Percentiles rank a stretch among this genome's conserved stretches.
These are phyloP conservation scores for Chrysoporthe puriensis DNA, from an alignment of 2,329 filamentous ascomycete species.

Conservation along the genomic window DNA sequence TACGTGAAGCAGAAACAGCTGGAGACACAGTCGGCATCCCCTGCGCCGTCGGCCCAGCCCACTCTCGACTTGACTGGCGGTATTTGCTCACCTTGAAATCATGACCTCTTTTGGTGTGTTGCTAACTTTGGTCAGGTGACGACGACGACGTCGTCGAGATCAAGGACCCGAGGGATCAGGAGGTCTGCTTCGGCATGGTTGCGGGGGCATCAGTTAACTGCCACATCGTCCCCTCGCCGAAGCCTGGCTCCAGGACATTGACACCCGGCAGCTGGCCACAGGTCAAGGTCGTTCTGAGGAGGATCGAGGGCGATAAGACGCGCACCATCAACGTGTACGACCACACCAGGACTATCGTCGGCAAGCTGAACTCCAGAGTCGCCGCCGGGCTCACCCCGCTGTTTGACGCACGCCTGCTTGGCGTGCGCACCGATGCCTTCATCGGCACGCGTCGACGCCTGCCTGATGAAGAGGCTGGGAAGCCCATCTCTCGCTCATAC, in stretches of 20 bases:
- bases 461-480: slow-evolving; percentile 66
- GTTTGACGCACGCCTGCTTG: slow-evolving; percentile 66
- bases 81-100: slow-evolving; percentile 32
- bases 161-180: slow-evolving; percentile 65
- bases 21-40: slow-evolving; percentile 40
- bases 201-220: slow-evolving; percentile 70
- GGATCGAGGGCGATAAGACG: slow-evolving; percentile 57
- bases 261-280: slow-evolving; percentile 69
- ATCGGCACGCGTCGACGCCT: slow-evolving; percentile 69
- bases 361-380: slow-evolving; percentile 70
- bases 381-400: slow-evolving; percentile 71
- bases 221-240: slow-evolving; percentile 69
- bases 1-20: slow-evolving; percentile 66
- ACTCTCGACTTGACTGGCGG: slow-evolving; percentile 63
- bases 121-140: slow-evolving; percentile 40
- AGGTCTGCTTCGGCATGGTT: slow-evolving; percentile 82
- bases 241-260: slow-evolving; percentile 62
- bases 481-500: slow-evolving; percentile 62
- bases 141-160: slow-evolving; percentile 64
- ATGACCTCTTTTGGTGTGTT: neutral
- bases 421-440: slow-evolving; percentile 72
- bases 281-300: slow-evolving; percentile 72
- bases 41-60: slow-evolving; percentile 33
- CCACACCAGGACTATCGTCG: slow-evolving; percentile 71
- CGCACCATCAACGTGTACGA: slow-evolving; percentile 75